Evolutionary conservation across 1,284 basidiomycete genomes (phyloP), one percentile per base, ranked within the genome.

Genomic region (Naganishia liquefaciens): DNA sequence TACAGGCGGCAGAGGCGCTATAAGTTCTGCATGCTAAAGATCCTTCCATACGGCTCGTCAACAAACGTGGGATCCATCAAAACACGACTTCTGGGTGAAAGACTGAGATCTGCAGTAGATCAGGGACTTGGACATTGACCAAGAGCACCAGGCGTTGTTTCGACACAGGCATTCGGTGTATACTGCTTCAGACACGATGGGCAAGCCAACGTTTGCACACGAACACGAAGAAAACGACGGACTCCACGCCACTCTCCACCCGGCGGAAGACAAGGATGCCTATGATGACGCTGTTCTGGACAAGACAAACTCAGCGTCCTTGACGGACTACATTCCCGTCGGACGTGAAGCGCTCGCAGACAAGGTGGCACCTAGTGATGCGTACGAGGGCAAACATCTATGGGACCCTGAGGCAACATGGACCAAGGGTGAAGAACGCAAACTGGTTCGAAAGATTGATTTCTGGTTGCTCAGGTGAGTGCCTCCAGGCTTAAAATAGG

Each of bases 331-430:
- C 21, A 37, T 50, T 15, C 57, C 57, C 0, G 13, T 60, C 2
- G 57, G 57, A 25, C 46, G 57, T 11, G 57, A 50, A 19, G 44
- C 47, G 10, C 33, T 60, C 15, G 25, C 40, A 6, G 57, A 60
- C 23, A 60, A 60, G 37, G 25, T 60, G 0, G 46, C 57, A 10
- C 57, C 57, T 15, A 60, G 25, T n/a, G 57, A 60, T 33, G 27
- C 15, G 0, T 60, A 60, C 23, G 57, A 60, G 39, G 57, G 73
- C 39, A 71, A 72, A 51, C 72, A 77, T 43, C 69, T 73, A 9
- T 80, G 77, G 69, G 79, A 80, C 68, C 75, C 76, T 0, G 54
- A 60, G 0, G 73, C 74, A 5, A 72, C 71, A 0, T 80, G 79
- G 79, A 79, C 77, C 0, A 51, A 70, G 19, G 70, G 73, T 21